A percentile compares a stretch with the other conserved stretches of the same genome.
phyloP scores from a whole-genome alignment of 2,329 filamentous ascomycete genomes.

The Pseudodiploospora longispora region DNA sequence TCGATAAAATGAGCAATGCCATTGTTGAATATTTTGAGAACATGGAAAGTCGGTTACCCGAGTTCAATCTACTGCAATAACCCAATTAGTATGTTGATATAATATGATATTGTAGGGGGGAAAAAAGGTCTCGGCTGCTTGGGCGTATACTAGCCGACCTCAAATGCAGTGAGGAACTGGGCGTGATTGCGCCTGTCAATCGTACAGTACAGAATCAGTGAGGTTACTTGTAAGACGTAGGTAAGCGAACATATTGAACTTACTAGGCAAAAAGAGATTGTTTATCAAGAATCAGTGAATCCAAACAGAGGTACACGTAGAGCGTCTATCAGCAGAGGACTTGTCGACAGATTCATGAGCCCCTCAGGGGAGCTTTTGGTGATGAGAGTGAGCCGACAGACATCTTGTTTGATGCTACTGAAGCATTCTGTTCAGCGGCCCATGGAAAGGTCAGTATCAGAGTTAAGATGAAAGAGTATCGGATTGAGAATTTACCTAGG shows the following conservation, averaged over 20 bases:
- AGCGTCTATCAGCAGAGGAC: neutral
- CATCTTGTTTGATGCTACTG: too few species aligned
- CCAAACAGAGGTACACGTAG: neutral
- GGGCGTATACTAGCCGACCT: neutral
- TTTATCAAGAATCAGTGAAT: constrained; percentile 6
- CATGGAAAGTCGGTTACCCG: constrained; percentile 25
- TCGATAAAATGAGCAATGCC: constrained; percentile 27
- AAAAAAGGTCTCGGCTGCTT: neutral
- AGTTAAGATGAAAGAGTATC: too few species aligned
- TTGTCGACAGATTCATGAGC: too few species aligned
- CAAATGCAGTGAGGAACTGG: neutral
- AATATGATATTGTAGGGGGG: neutral
- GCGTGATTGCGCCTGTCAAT: neutral
- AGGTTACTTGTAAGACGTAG: neutral
- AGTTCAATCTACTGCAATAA: constrained; percentile 1
- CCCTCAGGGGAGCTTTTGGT: too few species aligned
- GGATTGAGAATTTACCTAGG: too few species aligned
- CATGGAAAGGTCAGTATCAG: too few species aligned
- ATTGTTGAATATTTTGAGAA: constrained; percentile 35
- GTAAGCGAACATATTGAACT: neutral
- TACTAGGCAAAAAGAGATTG: constrained; percentile 8
- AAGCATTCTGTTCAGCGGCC: too few species aligned
- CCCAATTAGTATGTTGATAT: neutral
- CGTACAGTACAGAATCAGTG: neutral
- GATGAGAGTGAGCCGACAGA: too few species aligned